Evolutionary conservation across 495 filamentous ascomycete species (phyloP).

Genomic region (Diplogelasinospora grovesii): DNA sequence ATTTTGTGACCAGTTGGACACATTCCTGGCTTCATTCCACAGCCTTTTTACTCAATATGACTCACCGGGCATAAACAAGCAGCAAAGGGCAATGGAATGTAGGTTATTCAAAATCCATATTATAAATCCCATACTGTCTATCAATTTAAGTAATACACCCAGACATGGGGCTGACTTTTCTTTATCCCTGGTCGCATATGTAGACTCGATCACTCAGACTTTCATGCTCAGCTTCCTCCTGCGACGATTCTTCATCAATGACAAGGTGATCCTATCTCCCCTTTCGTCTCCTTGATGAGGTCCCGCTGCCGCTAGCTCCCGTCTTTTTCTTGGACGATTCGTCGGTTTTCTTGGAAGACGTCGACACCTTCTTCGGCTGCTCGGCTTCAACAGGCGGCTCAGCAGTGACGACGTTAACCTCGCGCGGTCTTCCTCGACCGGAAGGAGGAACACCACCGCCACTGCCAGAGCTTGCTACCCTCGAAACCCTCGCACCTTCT

Average conservation of each 20-base stretch:
- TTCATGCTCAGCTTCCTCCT: too few relatives aligned
- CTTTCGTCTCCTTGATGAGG: slow-evolving; percentile 23
- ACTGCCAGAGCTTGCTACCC: not conserved
- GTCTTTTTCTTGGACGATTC: too few relatives aligned
- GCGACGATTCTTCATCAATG: slow-evolving; percentile 3
- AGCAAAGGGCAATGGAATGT: too few relatives aligned
- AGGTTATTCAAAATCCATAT: too few relatives aligned
- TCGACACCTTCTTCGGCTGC: not conserved
- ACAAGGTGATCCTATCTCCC: slow-evolving; percentile 9
- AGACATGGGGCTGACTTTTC: slow-evolving; percentile 4
- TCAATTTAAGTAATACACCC: slow-evolving; percentile 9
- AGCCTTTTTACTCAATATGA: too few relatives aligned
- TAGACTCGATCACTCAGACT: too few relatives aligned
- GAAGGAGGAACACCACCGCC: not conserved
- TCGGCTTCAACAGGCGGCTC: slow-evolving; percentile 4
- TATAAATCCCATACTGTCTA: slow-evolving; percentile 19
- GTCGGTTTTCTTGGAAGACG: slow-evolving; percentile 21
- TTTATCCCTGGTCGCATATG: too few relatives aligned
- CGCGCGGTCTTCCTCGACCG: too few relatives aligned
- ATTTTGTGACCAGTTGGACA: too few relatives aligned
- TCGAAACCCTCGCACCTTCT: slow-evolving; percentile 6
- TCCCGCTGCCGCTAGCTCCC: slow-evolving; percentile 6
- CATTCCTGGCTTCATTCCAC: too few relatives aligned
- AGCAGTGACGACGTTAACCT: too few relatives aligned
- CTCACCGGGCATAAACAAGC: too few relatives aligned